A percentile compares a stretch with the other conserved stretches of the same genome.
Evolutionary conservation across 495 filamentous ascomycete genomes (phyloP).

Genomic region (Mycothermus thermophilus): DNA sequence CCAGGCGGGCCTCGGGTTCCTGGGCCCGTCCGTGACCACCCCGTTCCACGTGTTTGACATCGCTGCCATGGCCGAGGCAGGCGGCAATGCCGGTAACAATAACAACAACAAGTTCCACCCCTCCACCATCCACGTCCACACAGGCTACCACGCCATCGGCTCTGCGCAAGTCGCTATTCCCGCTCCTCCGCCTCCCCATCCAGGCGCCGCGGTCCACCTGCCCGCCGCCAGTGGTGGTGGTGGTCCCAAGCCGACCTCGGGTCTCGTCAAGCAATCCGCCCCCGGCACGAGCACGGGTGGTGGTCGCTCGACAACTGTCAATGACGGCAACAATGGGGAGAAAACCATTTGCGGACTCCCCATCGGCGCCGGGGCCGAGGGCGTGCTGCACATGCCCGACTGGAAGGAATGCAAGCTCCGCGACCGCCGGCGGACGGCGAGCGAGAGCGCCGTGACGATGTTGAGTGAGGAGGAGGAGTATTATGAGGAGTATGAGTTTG

Average conservation of each 20-base stretch:
- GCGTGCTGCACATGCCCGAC: conserved; percentile 11
- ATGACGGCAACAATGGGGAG: background rate
- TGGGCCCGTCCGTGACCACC: background rate
- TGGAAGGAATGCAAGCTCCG: conserved; percentile 11
- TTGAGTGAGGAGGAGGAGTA: background rate
- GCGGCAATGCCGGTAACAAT: background rate
- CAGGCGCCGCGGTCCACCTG: no score
- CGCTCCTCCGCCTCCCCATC: no score
- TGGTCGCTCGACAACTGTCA: background rate
- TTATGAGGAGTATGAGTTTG: background rate
- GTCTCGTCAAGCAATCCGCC: no score
- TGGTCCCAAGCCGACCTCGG: no score
- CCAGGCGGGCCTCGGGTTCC: no score
- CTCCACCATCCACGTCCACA: no score
- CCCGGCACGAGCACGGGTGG: no score
- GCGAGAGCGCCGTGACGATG: background rate
- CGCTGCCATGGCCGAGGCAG: background rate
- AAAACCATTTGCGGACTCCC: conserved; percentile 23
- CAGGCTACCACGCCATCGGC: no score
- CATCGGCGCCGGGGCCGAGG: conserved; percentile 31
- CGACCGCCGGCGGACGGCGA: background rate
- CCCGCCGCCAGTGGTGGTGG: no score
- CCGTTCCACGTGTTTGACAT: no score
- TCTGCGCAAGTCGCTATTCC: no score
- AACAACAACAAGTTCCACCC: no score